Base-by-base conservation (phyloP, 805 yeast genomes). In the Torulaspora maleeae region DNA sequence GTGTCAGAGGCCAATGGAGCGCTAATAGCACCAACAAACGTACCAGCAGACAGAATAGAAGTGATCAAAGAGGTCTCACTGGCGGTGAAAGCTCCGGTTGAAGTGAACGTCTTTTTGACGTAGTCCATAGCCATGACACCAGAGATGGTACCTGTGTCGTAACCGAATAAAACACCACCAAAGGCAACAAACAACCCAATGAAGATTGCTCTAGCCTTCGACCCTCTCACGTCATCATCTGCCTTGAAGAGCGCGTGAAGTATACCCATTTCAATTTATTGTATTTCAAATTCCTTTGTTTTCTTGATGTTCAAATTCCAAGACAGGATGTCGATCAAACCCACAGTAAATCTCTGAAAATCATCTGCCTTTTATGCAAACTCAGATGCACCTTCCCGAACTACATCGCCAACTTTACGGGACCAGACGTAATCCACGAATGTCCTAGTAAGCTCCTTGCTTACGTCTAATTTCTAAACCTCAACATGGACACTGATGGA, bases 21-120 rank as follows among this genome's bases (percentile, higher is more conserved):
- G 36, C 78, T 53, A 32, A 91, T 70, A 1, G 98, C 98, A 51
- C 98, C 99, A 17, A 89, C 71, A 1, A 96, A 87, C 0, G 98
- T 91, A 13, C 96, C 95, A 10, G 96, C 83, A 0, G 98, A 93
- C 58, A 93, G 89, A 53, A 86, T 71, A n/a, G 87, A 83, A n/a
- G 85, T 83, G 38, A 83, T 77, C 34, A 84, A 59, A 34, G 82
- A 77, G 51, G 78, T 64, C 68, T 90, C 95, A 67, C 87, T 85
- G 54, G 90, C 82, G 39, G 95, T 95, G 48, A 79, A 76, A 0
- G 88, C 70, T 39, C 90, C 73, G 0, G 63, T 56, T 44, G 74
- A 73, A 53, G 80, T 78, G 50, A 91, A 76, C 61, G 86, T 95
- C 5, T 80, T 77, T 11, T 90, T 89, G 40, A 91, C 80, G 29